These are phyloP conservation scores for Glomus cerebriforme DNA, from an alignment of 192 early-diverging fungal species.

Conservation along the genomic window DNA sequence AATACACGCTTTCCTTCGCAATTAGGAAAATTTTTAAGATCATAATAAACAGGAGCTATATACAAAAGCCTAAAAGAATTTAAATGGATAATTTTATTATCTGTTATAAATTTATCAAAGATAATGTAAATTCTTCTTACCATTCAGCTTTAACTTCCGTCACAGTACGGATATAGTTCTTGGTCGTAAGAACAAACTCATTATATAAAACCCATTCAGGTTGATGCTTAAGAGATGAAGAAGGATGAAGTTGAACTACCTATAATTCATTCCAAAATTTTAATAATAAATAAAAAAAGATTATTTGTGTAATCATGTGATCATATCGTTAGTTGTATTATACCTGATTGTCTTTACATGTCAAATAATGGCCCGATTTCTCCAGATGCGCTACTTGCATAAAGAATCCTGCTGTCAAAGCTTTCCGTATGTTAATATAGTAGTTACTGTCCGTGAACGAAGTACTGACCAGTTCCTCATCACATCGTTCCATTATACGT, in stretches of 20 bases:
- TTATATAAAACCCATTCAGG: constrained; percentile 99
- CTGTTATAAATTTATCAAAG: neutral
- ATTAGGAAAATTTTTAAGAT: constrained; percentile 85
- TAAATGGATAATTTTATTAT: neutral
- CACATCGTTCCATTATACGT: constrained; percentile 76
- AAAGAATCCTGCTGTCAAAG: constrained; percentile 92
- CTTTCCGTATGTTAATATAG: constrained; percentile 87
- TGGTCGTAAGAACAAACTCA: constrained; percentile 96
- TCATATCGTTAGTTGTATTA: neutral
- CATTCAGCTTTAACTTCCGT: constrained; percentile 88
- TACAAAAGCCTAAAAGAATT: constrained; percentile 55
- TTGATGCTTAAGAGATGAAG: constrained; percentile 82
- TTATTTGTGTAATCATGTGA: no score
- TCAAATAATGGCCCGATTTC: constrained; percentile 84
- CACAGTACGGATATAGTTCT: constrained; percentile 95
- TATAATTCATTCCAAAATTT: constrained; percentile 15
- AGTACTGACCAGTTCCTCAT: constrained; percentile 69
- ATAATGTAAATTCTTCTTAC: constrained; percentile 33
- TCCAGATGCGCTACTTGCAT: constrained; percentile 98
- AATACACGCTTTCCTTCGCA: constrained; percentile 89
- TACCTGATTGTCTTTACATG: constrained; percentile 96
- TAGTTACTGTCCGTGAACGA: constrained; percentile 72
- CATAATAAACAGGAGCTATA: constrained; percentile 90
- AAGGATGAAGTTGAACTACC: constrained; percentile 90
- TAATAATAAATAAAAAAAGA: constrained; percentile 24